phyloP scores from a whole-genome alignment of 805 yeast species.

The Saccharomyces paradoxus region DNA sequence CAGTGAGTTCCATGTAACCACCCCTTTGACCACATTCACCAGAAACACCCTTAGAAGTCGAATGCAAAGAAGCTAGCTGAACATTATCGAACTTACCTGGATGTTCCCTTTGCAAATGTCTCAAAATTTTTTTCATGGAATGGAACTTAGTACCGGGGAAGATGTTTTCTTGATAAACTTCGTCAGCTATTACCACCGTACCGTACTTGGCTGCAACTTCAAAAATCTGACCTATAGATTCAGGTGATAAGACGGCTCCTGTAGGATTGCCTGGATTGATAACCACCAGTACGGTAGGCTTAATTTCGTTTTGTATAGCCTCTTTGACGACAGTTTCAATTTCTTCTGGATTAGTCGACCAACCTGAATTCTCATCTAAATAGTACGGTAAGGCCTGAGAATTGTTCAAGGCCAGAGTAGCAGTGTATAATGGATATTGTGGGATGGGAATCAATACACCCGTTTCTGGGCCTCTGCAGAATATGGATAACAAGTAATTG shows the following conservation, averaged over 20 bases:
- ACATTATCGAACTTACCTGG: constrained; percentile 57
- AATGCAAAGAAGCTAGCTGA: constrained; percentile 87
- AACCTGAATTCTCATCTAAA: constrained; percentile 67
- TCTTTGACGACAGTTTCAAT: constrained; percentile 47
- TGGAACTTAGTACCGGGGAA: constrained; percentile 66
- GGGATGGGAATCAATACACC: constrained; percentile 94
- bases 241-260: constrained; percentile 66
- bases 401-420: constrained; percentile 78
- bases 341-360: constrained; percentile 74
- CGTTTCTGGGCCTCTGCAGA: constrained; percentile 58
- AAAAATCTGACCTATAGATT: constrained; percentile 63
- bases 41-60: constrained; percentile 94
- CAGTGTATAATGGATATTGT: constrained; percentile 94
- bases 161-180: constrained; percentile 92
- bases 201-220: constrained; percentile 79
- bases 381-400: constrained; percentile 81
- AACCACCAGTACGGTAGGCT: constrained; percentile 74
- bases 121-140: constrained; percentile 74
- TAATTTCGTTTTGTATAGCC: constrained; percentile 44
- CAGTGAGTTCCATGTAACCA: constrained; percentile 92
- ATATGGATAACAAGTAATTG: constrained; percentile 60
- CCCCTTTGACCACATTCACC: constrained; percentile 99
- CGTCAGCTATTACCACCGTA: constrained; percentile 87
- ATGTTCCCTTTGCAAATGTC: constrained; percentile 49
- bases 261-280: constrained; percentile 99